Evolutionary conservation across 441 rosid species (phyloP), one percentile per base, ranked within the genome.

Genomic region (Jatropha multifida): DNA sequence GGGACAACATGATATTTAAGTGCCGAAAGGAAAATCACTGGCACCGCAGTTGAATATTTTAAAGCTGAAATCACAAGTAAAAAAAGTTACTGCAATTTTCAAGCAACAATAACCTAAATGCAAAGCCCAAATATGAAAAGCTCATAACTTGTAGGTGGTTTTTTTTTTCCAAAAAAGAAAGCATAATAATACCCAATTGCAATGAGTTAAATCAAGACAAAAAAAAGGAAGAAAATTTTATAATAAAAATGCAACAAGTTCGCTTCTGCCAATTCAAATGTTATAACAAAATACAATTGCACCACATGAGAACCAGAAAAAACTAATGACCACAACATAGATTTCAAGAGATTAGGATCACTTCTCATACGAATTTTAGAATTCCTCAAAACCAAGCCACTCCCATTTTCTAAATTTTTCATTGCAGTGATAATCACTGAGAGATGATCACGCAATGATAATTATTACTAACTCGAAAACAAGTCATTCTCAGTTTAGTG

Each of bases 1-100:
- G 87, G 85, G 71, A 88, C 70, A 79, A 94, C 92, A 72, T 89
- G 94, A 74, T 92, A 96, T 80, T 96, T 96, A 71, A 96, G 97
- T 77, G 99, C 97, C 38, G 99, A 96, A 18, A 96, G 97, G 81
- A 92, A 94, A 82, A 96, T 90, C 82, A 96, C 98, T 11, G 98
- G 99, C 48, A 95, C 92, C 7, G 98, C 93, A 0, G 99, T 94
- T 8, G 89, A 87, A 84, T 96, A 94, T 75, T 96, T 96, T 74
- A 87, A 82, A 55, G 99, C 99, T 96, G 96, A 81, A 86, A 85
- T 79, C 76, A 83, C 3, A 77, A 72, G 60, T 59, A 87, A 72
- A 74, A 48, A 18, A 73, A 76, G 79, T 82, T 76, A 82, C 17
- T 63, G 72, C 20, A 49, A 23, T 74, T 72, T 26, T 27, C 65